Percentiles rank a stretch among this genome's conserved stretches.
Evolutionary conservation across 768 basidiomycete species (phyloP).

Genomic region (Termitomyces sp.): DNA sequence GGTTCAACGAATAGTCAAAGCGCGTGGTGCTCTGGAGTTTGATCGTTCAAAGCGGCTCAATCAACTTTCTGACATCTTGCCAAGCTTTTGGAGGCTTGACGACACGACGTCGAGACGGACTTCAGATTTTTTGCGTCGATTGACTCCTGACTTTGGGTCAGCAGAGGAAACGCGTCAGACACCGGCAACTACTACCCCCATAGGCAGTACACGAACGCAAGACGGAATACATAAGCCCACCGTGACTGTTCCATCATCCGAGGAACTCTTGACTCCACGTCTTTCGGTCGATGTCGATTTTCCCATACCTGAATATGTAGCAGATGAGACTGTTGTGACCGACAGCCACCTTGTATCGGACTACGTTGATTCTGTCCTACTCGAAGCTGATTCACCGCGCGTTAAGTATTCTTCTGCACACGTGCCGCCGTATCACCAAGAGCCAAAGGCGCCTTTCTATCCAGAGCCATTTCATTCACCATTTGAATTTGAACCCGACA

Average conservation of each 20-base stretch:
- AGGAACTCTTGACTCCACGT: neutral
- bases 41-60: constrained; percentile 55
- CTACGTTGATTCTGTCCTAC: neutral
- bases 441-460: neutral
- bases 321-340: constrained; percentile 6
- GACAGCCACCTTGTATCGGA: constrained; percentile 5
- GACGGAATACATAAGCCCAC: too few species aligned
- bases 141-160: neutral
- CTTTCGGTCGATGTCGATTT: constrained; percentile 5
- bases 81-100: constrained; percentile 34
- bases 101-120: constrained; percentile 25
- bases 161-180: neutral
- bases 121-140: constrained; percentile 10
- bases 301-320: constrained; percentile 2
- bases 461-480: neutral
- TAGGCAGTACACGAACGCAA: neutral
- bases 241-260: neutral
- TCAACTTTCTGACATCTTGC: constrained; percentile 36
- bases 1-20: constrained; percentile 41
- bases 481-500: constrained; percentile 3
- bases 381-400: neutral
- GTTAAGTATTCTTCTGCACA: neutral
- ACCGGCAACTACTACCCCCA: neutral
- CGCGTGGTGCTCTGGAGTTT: constrained; percentile 56
- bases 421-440: constrained; percentile 6